These are phyloP conservation scores for Aureobasidium sp. DNA, from an alignment of 2,329 filamentous ascomycete genomes.

Conservation along the genomic window DNA sequence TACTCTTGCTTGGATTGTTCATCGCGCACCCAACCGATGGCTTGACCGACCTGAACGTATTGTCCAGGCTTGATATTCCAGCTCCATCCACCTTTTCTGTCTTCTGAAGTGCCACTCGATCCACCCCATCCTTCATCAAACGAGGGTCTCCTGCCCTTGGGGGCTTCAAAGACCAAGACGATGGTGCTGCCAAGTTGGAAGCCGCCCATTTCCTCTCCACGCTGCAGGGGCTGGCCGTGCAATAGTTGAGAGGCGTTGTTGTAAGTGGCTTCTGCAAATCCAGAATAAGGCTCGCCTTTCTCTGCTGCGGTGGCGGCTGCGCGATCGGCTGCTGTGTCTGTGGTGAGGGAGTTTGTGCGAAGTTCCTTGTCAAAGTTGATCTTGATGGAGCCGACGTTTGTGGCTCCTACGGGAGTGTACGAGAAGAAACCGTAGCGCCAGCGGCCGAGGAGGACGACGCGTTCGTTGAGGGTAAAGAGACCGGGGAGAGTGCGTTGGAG, in stretches of 20 bases:
- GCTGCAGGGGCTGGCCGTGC: slow-evolving; percentile 70
- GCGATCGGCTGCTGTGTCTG: slow-evolving; percentile 82
- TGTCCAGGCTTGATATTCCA: slow-evolving; percentile 86
- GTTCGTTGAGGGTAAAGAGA: slow-evolving; percentile 92
- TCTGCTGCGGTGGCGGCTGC: slow-evolving; percentile 71
- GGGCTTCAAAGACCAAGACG: slow-evolving; percentile 93
- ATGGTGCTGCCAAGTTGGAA: slow-evolving; percentile 94
- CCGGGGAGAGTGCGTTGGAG: slow-evolving; percentile 86
- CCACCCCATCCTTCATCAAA: slow-evolving; percentile 53
- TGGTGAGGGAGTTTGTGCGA: slow-evolving; percentile 83
- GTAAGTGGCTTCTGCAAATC: slow-evolving; percentile 89
- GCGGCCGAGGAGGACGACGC: slow-evolving; percentile 82
- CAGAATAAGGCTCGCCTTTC: slow-evolving; percentile 75
- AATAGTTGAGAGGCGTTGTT: slow-evolving; percentile 67
- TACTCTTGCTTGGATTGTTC: not conserved
- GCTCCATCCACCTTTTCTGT: slow-evolving; percentile 60
- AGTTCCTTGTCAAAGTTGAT: slow-evolving; percentile 95
- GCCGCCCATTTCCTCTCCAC: slow-evolving; percentile 95
- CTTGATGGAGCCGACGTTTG: slow-evolving; percentile 93
- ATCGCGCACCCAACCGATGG: slow-evolving; percentile 65
- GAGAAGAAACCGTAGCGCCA: slow-evolving; percentile 98
- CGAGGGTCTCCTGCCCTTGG: slow-evolving; percentile 50
- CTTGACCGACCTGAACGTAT: slow-evolving; percentile 80
- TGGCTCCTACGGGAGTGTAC: slow-evolving; percentile 90
- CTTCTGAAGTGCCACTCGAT: slow-evolving; percentile 39